Conservation (phyloP, 1,139 yeast species). For the Taphrina wiesneri region DNA sequence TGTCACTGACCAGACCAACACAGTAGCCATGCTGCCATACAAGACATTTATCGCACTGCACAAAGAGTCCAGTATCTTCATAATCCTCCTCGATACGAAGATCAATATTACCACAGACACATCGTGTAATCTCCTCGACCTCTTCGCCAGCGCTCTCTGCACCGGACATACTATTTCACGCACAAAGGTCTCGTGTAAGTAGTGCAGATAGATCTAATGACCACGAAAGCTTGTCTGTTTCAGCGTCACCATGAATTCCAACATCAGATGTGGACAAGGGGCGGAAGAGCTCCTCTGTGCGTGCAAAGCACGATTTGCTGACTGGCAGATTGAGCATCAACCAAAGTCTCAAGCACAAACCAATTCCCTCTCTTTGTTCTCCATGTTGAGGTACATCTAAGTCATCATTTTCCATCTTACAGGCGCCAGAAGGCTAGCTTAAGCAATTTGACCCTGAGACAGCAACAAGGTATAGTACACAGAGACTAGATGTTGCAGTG, state of each 20-base stretch:
- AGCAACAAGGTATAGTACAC: too few relatives aligned
- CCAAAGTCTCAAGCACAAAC: not conserved
- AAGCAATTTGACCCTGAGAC: too few relatives aligned
- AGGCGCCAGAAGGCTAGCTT: too few relatives aligned
- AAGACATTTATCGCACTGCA: conserved; percentile 73
- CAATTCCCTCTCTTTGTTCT: not conserved
- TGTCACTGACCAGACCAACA: conserved; percentile 52
- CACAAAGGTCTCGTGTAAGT: too few relatives aligned
- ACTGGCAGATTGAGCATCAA: conserved; percentile 1
- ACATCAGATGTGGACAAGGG: not conserved
- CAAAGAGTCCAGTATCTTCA: conserved; percentile 58
- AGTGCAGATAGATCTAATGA: too few relatives aligned
- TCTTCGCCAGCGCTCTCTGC: conserved; percentile 25
- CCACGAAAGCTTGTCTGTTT: not conserved
- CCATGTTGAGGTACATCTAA: not conserved
- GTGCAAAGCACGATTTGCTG: not conserved
- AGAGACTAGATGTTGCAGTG: too few relatives aligned
- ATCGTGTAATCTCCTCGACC: conserved; percentile 52
- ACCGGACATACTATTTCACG: conserved; percentile 5
- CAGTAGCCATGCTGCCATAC: conserved; percentile 87
- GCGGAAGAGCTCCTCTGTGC: not conserved
- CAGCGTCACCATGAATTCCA: not conserved
- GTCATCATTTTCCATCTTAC: too few relatives aligned
- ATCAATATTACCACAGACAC: conserved; percentile 60
- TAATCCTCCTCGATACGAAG: conserved; percentile 53